Percentiles rank a stretch among this genome's conserved stretches.
These are phyloP conservation scores for Phytophthora boehmeriae DNA, from an alignment of 352 stramenopile species.

Conservation along the genomic window DNA sequence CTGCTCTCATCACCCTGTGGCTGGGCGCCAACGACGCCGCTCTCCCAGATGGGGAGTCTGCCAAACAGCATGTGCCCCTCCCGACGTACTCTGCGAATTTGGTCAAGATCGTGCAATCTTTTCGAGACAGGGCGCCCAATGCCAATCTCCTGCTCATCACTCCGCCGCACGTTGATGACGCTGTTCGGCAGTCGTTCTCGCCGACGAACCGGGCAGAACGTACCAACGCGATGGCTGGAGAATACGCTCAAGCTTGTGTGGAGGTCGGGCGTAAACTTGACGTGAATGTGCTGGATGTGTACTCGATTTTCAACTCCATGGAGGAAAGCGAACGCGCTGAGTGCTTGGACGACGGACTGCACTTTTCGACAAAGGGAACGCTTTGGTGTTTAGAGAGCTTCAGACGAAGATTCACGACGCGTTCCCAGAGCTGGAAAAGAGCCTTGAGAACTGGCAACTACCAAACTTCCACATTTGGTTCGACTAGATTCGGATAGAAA, in stretches of 20 bases:
- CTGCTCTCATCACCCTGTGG: constrained; percentile 66
- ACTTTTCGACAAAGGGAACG: constrained; percentile 30
- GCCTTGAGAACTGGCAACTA: constrained; percentile 40
- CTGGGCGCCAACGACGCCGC: constrained; percentile 77
- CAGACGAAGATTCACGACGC: constrained; percentile 29
- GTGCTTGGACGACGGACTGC: constrained; percentile 24
- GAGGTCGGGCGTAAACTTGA: constrained; percentile 34
- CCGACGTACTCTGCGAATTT: not conserved
- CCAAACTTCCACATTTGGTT: constrained; percentile 40
- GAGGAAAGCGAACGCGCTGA: constrained; percentile 30
- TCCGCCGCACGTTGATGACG: not conserved
- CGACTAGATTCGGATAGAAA: constrained; percentile 5
- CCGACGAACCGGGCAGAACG: constrained; percentile 38
- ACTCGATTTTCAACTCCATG: constrained; percentile 42
- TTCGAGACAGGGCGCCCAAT: not conserved
- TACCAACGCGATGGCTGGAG: constrained; percentile 39
- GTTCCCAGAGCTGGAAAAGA: constrained; percentile 25
- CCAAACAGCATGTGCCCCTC: constrained; percentile 53
- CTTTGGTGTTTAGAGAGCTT: constrained; percentile 29
- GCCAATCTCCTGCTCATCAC: not conserved
- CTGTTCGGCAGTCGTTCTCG: constrained; percentile 16
- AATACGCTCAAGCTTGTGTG: constrained; percentile 54
- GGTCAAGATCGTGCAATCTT: not conserved
- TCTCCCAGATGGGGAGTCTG: constrained; percentile 20
- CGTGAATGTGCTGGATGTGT: constrained; percentile 41